Evolutionary conservation across 2,329 filamentous ascomycete genomes (phyloP), one percentile per base, ranked within the genome.

Genomic region (Ophiostoma angusticollis): DNA sequence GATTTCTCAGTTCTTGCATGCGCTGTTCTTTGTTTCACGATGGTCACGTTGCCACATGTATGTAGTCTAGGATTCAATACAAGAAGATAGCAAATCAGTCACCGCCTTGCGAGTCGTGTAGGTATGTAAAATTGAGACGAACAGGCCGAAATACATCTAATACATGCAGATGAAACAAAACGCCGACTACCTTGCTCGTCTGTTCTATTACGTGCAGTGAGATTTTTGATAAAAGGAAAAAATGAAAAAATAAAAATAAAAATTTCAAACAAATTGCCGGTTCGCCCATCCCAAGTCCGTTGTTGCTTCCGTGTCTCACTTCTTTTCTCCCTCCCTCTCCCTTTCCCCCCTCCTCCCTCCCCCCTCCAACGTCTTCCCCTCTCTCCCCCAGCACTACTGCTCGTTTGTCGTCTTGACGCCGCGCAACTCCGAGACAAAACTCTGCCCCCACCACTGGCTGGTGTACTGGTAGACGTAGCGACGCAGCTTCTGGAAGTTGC

Each of bases 401-500:
- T 31, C 24, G 12, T 34, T 30, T 25, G 14, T 24, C 18, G 37
- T 14, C 42, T 49, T 49, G 19, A 40, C 39, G 25, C 40, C 30
- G 16, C 45, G 45, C 33, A 96, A 70, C 60, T 95, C 89, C 11
- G 74, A 74, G 36, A 95, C 86, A 56, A 96, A 96, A 48, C 81
- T 87, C 57, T 87, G 76, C 19, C 89, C 89, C 89, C 89, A 96
- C 80, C 91, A 95, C 9, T 87, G 83, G 57, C 84, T 93, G 2
- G 91, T 98, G 63, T 95, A 96, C 65, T 94, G 95, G 62, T 87
- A 89, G 43, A 96, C 85, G 55, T 96, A 96, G 61, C 84, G 84
- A 56, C 91, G 83, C 43, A 98, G 68, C 60, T 95, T 95, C 56
- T 80, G 76, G 64, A 84, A 95, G 61, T 95, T 95, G 41, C 79